Base-by-base conservation (phyloP, 2,329 filamentous ascomycete species). In the Alternaria postmessia region DNA sequence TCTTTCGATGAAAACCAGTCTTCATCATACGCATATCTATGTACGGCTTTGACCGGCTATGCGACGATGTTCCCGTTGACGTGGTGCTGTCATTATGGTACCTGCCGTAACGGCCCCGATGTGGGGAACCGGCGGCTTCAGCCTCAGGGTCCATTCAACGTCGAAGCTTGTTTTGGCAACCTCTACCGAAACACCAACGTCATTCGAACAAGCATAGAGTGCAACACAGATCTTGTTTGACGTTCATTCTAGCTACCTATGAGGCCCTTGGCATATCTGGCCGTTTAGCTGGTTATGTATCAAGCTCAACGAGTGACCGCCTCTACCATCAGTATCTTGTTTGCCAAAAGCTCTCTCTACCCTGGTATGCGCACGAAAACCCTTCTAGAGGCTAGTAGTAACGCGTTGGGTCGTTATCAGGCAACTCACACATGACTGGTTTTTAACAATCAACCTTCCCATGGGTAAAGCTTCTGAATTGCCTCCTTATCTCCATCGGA, bases 61-160 rank as follows among this genome's bases (percentile, higher is more conserved):
- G 20, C 14, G 36, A 26, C 30, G 20, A 49, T n/a, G 46, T 38
- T 38, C 8, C 14, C 20, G 20, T 34, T 9, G 12, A 16, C n/a
- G 16, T 51, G 34, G 47, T 51, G 57, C 43, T 46, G 53, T 60
- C 53, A 57, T 57, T 28, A 30, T 56, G 57, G 44, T 56, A 52
- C 26, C 41, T 51, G 28, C 38, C 47, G 42, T n/a, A 52, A 41
- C 57, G 57, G 46, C 47, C 53, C 57, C 57, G 44, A 57, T 56
- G 57, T 51, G 57, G 57, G 57, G 57, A 60, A 60, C 57, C 57
- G 57, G 56, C 39, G 28, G 34, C 24, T 53, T 54, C 20, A 51
- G 39, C 39, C 38, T 20, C 16, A 59, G 43, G 44, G 28, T 34
- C 51, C 18, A 44, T 28, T 2, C 26, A 32, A 53, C 51, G 28